A percentile compares a stretch with the other conserved stretches of the same genome.
phyloP scores from a whole-genome alignment of 768 basidiomycete genomes.

The Polyporus arcularius region DNA sequence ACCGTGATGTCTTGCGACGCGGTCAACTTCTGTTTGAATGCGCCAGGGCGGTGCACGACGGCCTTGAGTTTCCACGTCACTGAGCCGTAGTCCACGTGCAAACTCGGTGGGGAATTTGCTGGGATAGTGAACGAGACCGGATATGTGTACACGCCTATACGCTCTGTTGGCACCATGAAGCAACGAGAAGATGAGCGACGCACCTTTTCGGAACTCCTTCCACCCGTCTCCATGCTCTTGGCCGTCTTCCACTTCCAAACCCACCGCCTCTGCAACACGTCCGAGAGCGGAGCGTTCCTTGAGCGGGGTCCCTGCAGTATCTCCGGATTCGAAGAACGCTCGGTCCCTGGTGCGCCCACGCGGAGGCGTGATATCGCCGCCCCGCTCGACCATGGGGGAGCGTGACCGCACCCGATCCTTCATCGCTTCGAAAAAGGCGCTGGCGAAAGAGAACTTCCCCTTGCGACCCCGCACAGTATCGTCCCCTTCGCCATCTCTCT shows the following conservation, averaged over 20 bases:
- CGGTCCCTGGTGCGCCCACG: conserved; percentile 19
- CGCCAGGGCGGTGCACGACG: conserved; percentile 79
- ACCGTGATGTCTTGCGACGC: conserved; percentile 73
- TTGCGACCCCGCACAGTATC: conserved; percentile 37
- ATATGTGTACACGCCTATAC: conserved; percentile 84
- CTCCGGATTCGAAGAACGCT: conserved; percentile 16
- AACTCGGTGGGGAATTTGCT: conserved; percentile 71
- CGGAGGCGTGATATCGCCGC: conserved; percentile 21
- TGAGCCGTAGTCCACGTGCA: conserved; percentile 73
- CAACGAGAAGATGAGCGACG: conserved; percentile 13
- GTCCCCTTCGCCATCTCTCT: conserved; percentile 14
- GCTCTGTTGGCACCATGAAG: background rate
- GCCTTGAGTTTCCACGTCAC: conserved; percentile 83
- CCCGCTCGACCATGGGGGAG: conserved; percentile 32
- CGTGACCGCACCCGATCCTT: conserved; percentile 48
- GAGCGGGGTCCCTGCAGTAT: conserved; percentile 26
- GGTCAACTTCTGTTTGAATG: conserved; percentile 71
- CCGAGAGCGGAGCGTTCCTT: conserved; percentile 36
- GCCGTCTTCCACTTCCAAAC: conserved; percentile 39
- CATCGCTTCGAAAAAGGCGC: conserved; percentile 47
- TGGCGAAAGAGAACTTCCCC: conserved; percentile 53
- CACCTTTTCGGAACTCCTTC: conserved; percentile 89
- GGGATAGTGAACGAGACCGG: conserved; percentile 92
- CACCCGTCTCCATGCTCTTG: conserved; percentile 57
- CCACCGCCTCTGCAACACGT: conserved; percentile 43